These are phyloP conservation scores for Pseudogymnoascus sp. DNA, from an alignment of 2,329 filamentous ascomycete genomes.

Conservation along the genomic window DNA sequence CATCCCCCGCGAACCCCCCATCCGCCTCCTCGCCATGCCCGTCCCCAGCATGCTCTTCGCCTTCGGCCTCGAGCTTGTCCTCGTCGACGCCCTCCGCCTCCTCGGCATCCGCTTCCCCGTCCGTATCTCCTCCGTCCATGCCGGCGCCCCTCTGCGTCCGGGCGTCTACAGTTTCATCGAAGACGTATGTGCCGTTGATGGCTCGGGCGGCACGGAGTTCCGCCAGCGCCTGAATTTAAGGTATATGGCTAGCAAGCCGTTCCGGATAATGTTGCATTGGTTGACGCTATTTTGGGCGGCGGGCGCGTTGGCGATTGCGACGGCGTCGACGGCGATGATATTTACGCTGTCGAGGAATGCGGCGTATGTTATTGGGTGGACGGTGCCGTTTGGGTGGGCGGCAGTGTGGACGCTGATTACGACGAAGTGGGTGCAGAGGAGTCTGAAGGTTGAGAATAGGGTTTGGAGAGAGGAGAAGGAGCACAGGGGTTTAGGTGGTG, in stretches of 20 bases:
- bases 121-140: conserved; percentile 43
- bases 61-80: conserved; percentile 41
- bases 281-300: conserved; percentile 43
- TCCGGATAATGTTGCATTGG: conserved; percentile 43
- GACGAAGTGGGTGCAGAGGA: conserved; percentile 16
- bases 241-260: conserved; percentile 44
- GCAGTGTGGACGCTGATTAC: conserved; percentile 15
- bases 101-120: conserved; percentile 37
- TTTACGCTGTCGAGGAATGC: conserved; percentile 5
- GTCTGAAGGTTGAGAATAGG: conserved; percentile 16
- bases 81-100: conserved; percentile 39
- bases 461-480: conserved; percentile 17
- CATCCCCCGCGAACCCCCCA: conserved; percentile 21
- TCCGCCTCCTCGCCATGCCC: conserved; percentile 45
- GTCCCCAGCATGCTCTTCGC: conserved; percentile 42
- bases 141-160: conserved; percentile 41
- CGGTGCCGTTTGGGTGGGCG: conserved; percentile 19
- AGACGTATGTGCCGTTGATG: conserved; percentile 44
- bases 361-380: conserved; percentile 19
- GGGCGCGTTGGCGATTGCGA: not conserved
- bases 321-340: not conserved
- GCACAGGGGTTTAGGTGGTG: not conserved
- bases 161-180: conserved; percentile 47
- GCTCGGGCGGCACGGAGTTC: conserved; percentile 42
- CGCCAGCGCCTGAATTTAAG: conserved; percentile 41